phyloP scores from a whole-genome alignment of 208 protist species.

The Trypanosoma mega region DNA sequence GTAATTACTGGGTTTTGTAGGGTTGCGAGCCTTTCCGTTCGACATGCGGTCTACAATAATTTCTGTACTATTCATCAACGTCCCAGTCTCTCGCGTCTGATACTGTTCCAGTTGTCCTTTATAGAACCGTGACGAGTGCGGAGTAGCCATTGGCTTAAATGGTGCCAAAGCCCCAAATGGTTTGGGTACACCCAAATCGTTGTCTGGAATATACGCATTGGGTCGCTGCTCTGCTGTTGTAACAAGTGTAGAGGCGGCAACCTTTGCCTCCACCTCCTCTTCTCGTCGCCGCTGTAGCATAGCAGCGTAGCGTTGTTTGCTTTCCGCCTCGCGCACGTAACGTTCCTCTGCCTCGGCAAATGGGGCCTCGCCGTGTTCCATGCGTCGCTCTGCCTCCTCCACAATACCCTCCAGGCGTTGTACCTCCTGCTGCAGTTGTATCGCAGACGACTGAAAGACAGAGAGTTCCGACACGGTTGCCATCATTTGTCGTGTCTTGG shows the following conservation, averaged over 20 bases:
- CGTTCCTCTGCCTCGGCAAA: slow-evolving; percentile 78
- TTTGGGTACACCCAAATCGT: slow-evolving; percentile 81
- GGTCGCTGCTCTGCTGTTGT: slow-evolving; percentile 82
- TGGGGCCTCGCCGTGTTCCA: slow-evolving; percentile 76
- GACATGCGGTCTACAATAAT: not conserved
- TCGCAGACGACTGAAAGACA: slow-evolving; percentile 91
- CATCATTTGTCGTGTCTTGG: slow-evolving; percentile 94
- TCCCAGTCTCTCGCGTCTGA: slow-evolving; percentile 8
- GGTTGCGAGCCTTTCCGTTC: not conserved
- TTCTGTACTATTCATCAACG: not conserved
- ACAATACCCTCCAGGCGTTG: slow-evolving; percentile 73
- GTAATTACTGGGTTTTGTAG: slow-evolving; percentile 1
- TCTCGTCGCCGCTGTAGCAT: slow-evolving; percentile 53
- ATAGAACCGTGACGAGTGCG: slow-evolving; percentile 28
- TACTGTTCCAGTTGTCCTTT: slow-evolving; percentile 10
- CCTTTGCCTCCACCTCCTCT: slow-evolving; percentile 28
- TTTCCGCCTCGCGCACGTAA: slow-evolving; percentile 66
- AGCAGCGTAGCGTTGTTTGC: slow-evolving; percentile 54
- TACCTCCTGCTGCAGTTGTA: slow-evolving; percentile 90
- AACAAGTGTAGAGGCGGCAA: slow-evolving; percentile 19
- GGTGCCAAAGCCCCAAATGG: slow-evolving; percentile 82
- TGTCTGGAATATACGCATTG: slow-evolving; percentile 91
- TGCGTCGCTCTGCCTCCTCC: slow-evolving; percentile 75
- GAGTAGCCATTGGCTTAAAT: slow-evolving; percentile 40
- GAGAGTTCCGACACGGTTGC: slow-evolving; percentile 96